phyloP scores from a whole-genome alignment of 2,329 filamentous ascomycete genomes.

The Cordyceps pruinosa region DNA sequence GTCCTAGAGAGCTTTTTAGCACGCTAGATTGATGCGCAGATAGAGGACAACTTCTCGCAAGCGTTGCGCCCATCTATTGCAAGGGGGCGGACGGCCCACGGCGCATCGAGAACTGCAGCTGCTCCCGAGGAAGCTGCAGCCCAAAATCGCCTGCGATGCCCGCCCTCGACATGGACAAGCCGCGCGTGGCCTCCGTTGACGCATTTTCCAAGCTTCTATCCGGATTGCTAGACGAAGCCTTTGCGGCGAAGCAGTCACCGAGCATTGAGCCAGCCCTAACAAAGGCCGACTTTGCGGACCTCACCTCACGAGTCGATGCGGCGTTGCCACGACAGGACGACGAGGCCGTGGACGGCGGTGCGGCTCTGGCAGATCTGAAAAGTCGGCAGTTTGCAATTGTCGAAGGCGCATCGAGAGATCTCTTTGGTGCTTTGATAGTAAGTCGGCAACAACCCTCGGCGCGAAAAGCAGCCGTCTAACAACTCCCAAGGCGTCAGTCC shows the following conservation, averaged over 20 bases:
- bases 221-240: constrained; percentile 52
- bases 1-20: too few relatives aligned
- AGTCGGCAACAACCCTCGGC: constrained; percentile 25
- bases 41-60: not conserved
- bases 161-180: constrained; percentile 36
- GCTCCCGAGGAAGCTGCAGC: not conserved
- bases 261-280: constrained; percentile 69
- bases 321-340: constrained; percentile 23
- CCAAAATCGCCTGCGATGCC: constrained; percentile 36
- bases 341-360: constrained; percentile 24
- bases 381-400: constrained; percentile 60
- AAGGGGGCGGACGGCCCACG: not conserved
- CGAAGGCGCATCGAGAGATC: constrained; percentile 74
- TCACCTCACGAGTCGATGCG: constrained; percentile 38
- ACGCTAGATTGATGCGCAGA: not conserved
- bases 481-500: constrained; percentile 57
- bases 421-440: constrained; percentile 75
- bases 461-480: constrained; percentile 22
- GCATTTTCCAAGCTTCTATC: constrained; percentile 48
- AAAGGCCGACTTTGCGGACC: constrained; percentile 55
- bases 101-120: not conserved
- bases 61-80: not conserved
- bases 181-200: constrained; percentile 46
- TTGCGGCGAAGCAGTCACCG: constrained; percentile 48
- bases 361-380: constrained; percentile 33